These are phyloP conservation scores for Liriodendron chinense DNA, from an alignment of 164 flowering plant species.

Conservation along the genomic window DNA sequence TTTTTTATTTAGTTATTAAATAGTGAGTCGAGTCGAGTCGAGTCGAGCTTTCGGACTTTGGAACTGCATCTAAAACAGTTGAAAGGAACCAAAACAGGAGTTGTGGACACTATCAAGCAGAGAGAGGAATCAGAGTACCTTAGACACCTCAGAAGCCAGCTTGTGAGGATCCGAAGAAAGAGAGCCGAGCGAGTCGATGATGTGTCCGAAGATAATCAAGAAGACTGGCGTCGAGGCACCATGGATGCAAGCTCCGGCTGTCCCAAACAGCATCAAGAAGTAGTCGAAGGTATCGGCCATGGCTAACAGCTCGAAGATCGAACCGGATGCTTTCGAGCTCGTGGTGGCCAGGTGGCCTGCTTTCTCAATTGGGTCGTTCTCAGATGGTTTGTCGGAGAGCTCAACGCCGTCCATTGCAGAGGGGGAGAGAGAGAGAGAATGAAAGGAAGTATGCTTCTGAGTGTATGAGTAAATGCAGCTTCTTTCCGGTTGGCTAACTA, in stretches of 20 bases:
- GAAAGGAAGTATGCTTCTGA: neutral
- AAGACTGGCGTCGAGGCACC: conserved; percentile 72
- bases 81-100: too few species aligned
- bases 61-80: too few species aligned
- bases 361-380: conserved; percentile 11
- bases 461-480: neutral
- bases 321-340: conserved; percentile 15
- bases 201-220: conserved; percentile 59
- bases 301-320: conserved; percentile 49
- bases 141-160: conserved; percentile 43
- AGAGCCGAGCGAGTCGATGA: conserved; percentile 64
- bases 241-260: conserved; percentile 59
- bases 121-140: conserved; percentile 32
- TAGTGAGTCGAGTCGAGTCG: too few species aligned
- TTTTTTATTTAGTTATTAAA: too few species aligned
- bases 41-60: too few species aligned
- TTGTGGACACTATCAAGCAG: too few species aligned
- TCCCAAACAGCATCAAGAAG: conserved; percentile 60
- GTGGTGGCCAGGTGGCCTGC: conserved; percentile 9
- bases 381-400: conserved; percentile 14
- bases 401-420: conserved; percentile 39
- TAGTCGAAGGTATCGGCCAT: conserved; percentile 60
- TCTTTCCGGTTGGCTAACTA: conserved; percentile 4
- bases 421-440: neutral
- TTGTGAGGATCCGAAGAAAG: conserved; percentile 33